phyloP scores from a whole-genome alignment of 2,329 filamentous ascomycete species.

The Trichoderma pleuroti region DNA sequence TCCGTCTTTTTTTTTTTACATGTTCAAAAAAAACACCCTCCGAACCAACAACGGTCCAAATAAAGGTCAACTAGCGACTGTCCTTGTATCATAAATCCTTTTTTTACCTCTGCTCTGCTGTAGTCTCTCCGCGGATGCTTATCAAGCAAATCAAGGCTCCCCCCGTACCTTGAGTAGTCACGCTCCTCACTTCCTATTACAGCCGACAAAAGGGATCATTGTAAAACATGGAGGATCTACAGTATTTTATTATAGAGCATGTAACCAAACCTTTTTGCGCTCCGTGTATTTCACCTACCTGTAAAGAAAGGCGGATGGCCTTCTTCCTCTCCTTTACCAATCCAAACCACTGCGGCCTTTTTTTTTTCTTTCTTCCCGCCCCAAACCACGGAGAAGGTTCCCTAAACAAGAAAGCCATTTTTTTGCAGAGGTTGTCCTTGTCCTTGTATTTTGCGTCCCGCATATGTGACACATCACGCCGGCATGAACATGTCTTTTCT shows the following conservation, averaged over 20 bases:
- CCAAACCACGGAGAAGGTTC: background rate
- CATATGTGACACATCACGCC: slow-evolving; percentile 23
- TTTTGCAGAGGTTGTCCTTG: background rate
- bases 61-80: background rate
- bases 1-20: too few species aligned
- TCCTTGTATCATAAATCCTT: background rate
- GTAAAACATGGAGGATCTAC: background rate
- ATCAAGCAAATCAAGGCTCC: background rate
- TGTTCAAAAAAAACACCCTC: too few species aligned
- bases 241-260: background rate
- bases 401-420: background rate
- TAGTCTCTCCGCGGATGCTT: background rate
- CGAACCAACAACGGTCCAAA: background rate
- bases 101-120: background rate
- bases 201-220: background rate
- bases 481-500: background rate
- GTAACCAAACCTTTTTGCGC: background rate
- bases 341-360: background rate
- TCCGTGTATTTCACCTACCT: too few species aligned
- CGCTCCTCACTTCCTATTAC: background rate
- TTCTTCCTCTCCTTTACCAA: background rate
- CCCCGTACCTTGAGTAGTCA: background rate
- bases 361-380: too few species aligned
- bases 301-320: background rate
- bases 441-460: background rate